Base-by-base conservation (phyloP, 129 eudicot genomes). In the Gnaphalium uliginosum region DNA sequence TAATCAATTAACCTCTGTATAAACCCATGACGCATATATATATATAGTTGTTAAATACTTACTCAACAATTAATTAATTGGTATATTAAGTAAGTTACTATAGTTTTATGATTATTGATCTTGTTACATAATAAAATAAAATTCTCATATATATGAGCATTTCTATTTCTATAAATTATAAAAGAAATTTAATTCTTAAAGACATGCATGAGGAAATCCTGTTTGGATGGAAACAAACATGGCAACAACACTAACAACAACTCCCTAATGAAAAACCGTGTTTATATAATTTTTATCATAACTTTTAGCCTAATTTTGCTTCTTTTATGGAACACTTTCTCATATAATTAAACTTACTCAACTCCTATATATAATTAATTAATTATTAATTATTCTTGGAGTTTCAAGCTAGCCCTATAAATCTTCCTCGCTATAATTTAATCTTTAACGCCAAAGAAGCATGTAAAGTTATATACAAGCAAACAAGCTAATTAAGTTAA, bases 241-340 rank as follows among this genome's bases (percentile, higher is more conserved):
- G 86, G 75, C 83, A 87, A 72, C 89, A 90, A 74, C 76, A 61
- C 79, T 72, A 83, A 73, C 81, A 81, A 90, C 88, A 69, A 81
- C 91, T 81, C 89, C 89, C 85, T 81, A 72, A 37, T 70, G 69
- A 54, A 84, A 74, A 82, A 23, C 66, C 53, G 76, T 62, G 80
- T 82, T 67, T 66, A 58, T 72, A 69, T 78, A 68, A 51, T 46
- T 27, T 68, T 41, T 41, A 8, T 48, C 62, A 66, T 58, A 35
- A 41, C 57, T 43, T 32, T 82, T 71, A 8, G 50, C 37, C 75
- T 73, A 43, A 76, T 6, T 21, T 81, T 54, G 87, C 89, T 68
- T 78, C 65, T 83, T 87, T 85, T 81, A 75, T 73, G 91, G 91
- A 82, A 58, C 14, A 76, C 65, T 66, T 83, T 78, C 77, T 79